Percentiles rank a stretch among this genome's conserved stretches.
phyloP scores from a whole-genome alignment of 768 basidiomycete species.

The Calocybe cyanea region DNA sequence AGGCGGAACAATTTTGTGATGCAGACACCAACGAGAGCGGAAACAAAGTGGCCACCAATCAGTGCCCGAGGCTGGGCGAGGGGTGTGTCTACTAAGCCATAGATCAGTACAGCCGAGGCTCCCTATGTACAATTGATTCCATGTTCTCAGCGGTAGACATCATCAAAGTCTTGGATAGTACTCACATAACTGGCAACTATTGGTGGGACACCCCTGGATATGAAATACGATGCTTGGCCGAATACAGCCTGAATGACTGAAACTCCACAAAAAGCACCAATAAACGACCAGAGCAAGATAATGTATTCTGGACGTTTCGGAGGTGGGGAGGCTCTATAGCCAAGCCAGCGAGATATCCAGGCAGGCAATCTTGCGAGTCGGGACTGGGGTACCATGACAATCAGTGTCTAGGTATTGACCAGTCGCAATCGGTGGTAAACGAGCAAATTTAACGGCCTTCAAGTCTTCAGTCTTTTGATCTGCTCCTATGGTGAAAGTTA shows the following conservation, averaged over 20 bases:
- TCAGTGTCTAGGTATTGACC: too few species aligned
- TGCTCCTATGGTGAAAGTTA: too few species aligned
- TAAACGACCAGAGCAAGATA: conserved; percentile 49
- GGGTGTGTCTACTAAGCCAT: conserved; percentile 49
- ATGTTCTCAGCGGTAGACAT: too few species aligned
- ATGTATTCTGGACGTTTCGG: conserved; percentile 29
- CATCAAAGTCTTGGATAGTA: conserved; percentile 3
- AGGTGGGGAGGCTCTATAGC: conserved; percentile 34
- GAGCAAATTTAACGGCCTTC: too few species aligned
- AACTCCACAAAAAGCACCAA: conserved; percentile 49
- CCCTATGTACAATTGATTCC: conserved; percentile 33
- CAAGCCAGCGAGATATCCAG: conserved; percentile 40
- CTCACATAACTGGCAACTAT: conserved; percentile 48
- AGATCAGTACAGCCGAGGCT: conserved; percentile 52
- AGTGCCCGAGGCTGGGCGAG: conserved; percentile 51
- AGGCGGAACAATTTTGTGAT: conserved; percentile 49
- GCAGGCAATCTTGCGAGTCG: conserved; percentile 32
- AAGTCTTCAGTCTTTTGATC: too few species aligned
- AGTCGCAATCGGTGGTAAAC: too few species aligned
- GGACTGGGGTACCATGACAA: conserved; percentile 4
- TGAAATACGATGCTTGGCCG: conserved; percentile 43
- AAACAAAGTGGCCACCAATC: conserved; percentile 48
- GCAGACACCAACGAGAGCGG: conserved; percentile 44
- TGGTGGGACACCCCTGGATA: conserved; percentile 38
- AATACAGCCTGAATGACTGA: conserved; percentile 48